Percentiles rank a stretch among this genome's conserved stretches.
phyloP scores from a whole-genome alignment of 2,329 filamentous ascomycete species.

The Paracoccidioides brasiliensis region DNA sequence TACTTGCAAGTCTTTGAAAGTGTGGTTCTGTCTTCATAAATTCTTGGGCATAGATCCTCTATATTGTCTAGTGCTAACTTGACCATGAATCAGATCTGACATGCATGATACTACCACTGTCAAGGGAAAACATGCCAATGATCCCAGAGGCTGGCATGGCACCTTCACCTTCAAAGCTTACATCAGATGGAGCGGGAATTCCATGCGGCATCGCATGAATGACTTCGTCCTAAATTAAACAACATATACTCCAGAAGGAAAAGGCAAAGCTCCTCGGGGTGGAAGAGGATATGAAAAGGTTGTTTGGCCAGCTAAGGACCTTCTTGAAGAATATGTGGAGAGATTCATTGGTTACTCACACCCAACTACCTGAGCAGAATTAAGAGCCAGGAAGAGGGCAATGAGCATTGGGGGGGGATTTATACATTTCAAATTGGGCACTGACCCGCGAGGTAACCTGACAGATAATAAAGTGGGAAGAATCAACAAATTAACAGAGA shows the following conservation, averaged over 20 bases:
- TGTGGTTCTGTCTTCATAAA: not conserved
- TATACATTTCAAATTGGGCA: not conserved
- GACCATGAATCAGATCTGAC: not conserved
- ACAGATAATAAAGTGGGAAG: constrained; percentile 8
- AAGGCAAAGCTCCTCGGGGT: not conserved
- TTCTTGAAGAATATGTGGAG: constrained; percentile 8
- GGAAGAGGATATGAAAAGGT: not conserved
- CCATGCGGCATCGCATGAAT: constrained; percentile 9
- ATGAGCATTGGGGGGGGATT: not conserved
- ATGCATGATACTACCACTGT: too few species aligned
- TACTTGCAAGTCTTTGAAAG: not conserved
- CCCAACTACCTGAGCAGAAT: constrained; percentile 4
- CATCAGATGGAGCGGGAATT: constrained; percentile 1
- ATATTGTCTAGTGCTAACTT: not conserved
- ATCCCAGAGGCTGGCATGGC: constrained; percentile 3
- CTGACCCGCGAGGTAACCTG: constrained; percentile 6
- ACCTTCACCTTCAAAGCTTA: constrained; percentile 3
- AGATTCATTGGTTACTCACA: constrained; percentile 9
- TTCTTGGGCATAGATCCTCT: not conserved
- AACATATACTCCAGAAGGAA: not conserved
- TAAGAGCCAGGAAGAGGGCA: not conserved
- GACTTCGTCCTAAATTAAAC: not conserved
- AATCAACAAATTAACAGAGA: constrained; percentile 11
- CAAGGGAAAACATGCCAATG: not conserved
- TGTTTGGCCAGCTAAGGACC: constrained; percentile 7